A percentile compares a stretch with the other conserved stretches of the same genome.
Evolutionary conservation across 2,329 filamentous ascomycete genomes (phyloP).

Genomic region (Fusarium sp.): DNA sequence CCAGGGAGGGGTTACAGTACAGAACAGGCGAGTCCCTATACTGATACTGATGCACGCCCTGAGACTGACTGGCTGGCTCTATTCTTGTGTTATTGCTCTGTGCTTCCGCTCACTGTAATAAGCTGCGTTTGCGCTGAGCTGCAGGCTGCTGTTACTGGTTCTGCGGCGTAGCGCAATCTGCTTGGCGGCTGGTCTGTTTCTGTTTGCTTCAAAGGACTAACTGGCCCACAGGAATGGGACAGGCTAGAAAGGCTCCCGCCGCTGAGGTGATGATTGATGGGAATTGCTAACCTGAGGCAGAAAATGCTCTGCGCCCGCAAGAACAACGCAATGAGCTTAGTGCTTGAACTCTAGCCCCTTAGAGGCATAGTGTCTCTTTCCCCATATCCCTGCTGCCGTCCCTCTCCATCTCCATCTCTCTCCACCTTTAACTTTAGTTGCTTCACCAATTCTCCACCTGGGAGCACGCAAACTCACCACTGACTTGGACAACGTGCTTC

Average conservation of each 20-base stretch:
- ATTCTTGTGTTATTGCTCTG: conserved; percentile 17
- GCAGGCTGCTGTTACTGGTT: conserved; percentile 13
- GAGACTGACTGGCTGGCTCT: neutral
- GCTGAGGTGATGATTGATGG: neutral
- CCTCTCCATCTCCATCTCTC: conserved; percentile 19
- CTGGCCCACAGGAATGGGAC: conserved; percentile 33
- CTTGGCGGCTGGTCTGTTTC: conserved; percentile 9
- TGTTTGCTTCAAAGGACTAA: conserved; percentile 3
- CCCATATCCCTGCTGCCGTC: conserved; percentile 29
- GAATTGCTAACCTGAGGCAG: conserved; percentile 28
- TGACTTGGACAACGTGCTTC: conserved; percentile 31
- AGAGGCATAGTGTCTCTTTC: conserved; percentile 11
- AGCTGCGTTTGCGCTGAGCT: neutral
- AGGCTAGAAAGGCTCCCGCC: conserved; percentile 8
- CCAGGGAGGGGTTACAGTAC: conserved; percentile 18
- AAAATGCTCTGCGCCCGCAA: conserved; percentile 29
- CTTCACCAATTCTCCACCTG: conserved; percentile 34
- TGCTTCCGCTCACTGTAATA: conserved; percentile 12
- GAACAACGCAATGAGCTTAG: conserved; percentile 28
- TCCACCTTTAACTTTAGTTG: conserved; percentile 17
- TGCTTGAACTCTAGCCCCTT: neutral
- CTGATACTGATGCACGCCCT: conserved; percentile 15
- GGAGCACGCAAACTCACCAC: conserved; percentile 36
- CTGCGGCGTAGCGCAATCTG: conserved; percentile 24
- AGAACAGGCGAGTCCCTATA: neutral